Base-by-base conservation (phyloP, 495 filamentous ascomycete species). In the Penicillium crystallinum region DNA sequence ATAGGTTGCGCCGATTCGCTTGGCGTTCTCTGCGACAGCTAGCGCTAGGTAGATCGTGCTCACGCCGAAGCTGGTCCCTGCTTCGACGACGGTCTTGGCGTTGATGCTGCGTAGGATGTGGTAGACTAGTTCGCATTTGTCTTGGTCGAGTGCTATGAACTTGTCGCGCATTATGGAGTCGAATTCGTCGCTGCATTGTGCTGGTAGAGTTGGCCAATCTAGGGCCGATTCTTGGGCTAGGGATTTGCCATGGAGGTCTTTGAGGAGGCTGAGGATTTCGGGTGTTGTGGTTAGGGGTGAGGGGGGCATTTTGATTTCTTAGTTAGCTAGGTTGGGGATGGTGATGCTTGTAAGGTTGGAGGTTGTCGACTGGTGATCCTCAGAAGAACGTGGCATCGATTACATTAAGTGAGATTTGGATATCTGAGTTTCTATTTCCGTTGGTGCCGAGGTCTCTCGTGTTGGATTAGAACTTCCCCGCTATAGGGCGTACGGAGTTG, bases 41-140 rank as follows among this genome's bases (percentile, higher is more conserved):
- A 83, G 61, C 1, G 78, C 78, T 17, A 83, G 73, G 45, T 83
- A 82, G 51, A 84, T 83, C 0, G 80, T 82, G 43, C 74, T 78
- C 2, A 84, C 79, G 11, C 81, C 81, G 47, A 76, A 83, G 43
- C 74, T 78, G 5, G 81, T 84, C 6, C 81, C 81, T 0, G 74
- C 77, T 51, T 84, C 81, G 17, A 83, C 75, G 31, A 81, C 63
- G 23, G 73, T 77, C 2, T 56, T 71, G 2, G 77, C 80, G 1
- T 68, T 67, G 12, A 64, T 72, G n/a, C 70, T 61, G 35, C 65
- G 60, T 12, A 65, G 52, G 6, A 81, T 48, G 19, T 77, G 77
- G 53, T 83, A 83, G 6, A 80, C 57, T 29, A 82, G 66, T 3
- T 76, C 68, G 52, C 70, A 77, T 54, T 83, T 83, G 54, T 82